phyloP scores from a whole-genome alignment of 805 yeast species.

The Saccharomyces kudriavzevii region DNA sequence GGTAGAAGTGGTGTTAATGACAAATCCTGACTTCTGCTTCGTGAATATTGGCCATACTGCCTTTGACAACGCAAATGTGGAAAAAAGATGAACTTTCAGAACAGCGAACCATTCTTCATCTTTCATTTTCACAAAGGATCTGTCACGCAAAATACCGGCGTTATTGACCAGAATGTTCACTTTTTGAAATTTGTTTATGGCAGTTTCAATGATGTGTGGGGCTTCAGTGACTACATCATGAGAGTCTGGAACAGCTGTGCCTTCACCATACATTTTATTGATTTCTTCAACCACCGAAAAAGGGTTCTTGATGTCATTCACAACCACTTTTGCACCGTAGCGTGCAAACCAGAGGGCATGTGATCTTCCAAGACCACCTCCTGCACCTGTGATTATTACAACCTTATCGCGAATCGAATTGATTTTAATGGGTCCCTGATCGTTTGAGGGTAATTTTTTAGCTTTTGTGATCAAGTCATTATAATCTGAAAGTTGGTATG shows the following conservation, averaged over 20 bases:
- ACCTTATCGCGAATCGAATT: conserved; percentile 68
- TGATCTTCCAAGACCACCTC: conserved; percentile 86
- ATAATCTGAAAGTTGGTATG: conserved; percentile 67
- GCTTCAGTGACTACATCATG: conserved; percentile 77
- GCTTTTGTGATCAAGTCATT: conserved; percentile 47
- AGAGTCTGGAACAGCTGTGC: conserved; percentile 72
- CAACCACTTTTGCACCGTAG: conserved; percentile 92
- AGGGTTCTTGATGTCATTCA: conserved; percentile 81
- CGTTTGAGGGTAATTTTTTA: conserved; percentile 44
- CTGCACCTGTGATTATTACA: conserved; percentile 90
- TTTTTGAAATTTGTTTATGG: conserved; percentile 66
- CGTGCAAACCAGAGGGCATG: conserved; percentile 80
- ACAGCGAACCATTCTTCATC: conserved; percentile 79
- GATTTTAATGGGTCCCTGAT: conserved; percentile 49
- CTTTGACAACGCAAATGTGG: conserved; percentile 72
- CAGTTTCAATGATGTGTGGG: conserved; percentile 66
- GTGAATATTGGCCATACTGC: conserved; percentile 88
- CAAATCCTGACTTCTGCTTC: conserved; percentile 70
- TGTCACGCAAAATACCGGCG: conserved; percentile 91
- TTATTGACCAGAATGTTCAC: conserved; percentile 83
- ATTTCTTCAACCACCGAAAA: conserved; percentile 67
- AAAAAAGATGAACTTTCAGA: conserved; percentile 70
- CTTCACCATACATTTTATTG: conserved; percentile 50
- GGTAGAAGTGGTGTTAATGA: conserved; percentile 86
- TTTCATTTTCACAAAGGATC: conserved; percentile 76